These are phyloP conservation scores for Fonsecaea monophora DNA, from an alignment of 2,329 filamentous ascomycete genomes.

Conservation along the genomic window DNA sequence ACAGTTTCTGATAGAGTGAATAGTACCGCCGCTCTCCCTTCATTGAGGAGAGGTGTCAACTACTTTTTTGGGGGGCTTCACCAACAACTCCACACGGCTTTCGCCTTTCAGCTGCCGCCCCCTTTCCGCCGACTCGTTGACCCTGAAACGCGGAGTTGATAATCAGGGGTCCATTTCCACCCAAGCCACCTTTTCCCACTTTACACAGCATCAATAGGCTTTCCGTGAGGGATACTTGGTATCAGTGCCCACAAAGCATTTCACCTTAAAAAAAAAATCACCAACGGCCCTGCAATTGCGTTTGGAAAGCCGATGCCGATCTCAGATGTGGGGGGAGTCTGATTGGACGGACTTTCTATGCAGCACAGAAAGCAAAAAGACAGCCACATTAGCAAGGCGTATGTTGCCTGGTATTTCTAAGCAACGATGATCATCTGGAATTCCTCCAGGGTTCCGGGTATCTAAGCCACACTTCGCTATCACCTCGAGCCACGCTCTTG, in stretches of 20 bases:
- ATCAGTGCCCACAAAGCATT: background rate
- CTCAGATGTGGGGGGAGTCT: background rate
- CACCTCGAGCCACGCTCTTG: conserved; percentile 5
- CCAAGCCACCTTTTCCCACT: too few species aligned
- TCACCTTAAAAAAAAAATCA: background rate
- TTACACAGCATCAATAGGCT: too few species aligned
- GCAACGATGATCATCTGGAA: conserved; percentile 20
- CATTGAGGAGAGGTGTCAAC: conserved; percentile 33
- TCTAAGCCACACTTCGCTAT: background rate
- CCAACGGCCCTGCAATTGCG: background rate
- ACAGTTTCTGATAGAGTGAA: conserved; percentile 15
- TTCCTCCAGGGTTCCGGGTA: background rate
- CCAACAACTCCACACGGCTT: conserved; percentile 2
- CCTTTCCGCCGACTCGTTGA: conserved; percentile 20
- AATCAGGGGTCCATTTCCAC: conserved; percentile 3
- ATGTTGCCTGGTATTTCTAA: conserved; percentile 22
- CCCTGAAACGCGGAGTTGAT: conserved; percentile 22
- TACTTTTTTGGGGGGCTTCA: conserved; percentile 24
- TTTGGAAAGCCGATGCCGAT: background rate
- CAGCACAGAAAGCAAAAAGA: background rate
- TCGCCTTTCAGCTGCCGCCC: conserved; percentile 14
- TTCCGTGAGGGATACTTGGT: background rate
- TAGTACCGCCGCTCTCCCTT: conserved; percentile 1
- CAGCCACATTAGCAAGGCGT: background rate
- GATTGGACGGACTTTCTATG: background rate